phyloP scores from a whole-genome alignment of 371 early-diverging fungal species.

The Dinochytrium kinnereticum region DNA sequence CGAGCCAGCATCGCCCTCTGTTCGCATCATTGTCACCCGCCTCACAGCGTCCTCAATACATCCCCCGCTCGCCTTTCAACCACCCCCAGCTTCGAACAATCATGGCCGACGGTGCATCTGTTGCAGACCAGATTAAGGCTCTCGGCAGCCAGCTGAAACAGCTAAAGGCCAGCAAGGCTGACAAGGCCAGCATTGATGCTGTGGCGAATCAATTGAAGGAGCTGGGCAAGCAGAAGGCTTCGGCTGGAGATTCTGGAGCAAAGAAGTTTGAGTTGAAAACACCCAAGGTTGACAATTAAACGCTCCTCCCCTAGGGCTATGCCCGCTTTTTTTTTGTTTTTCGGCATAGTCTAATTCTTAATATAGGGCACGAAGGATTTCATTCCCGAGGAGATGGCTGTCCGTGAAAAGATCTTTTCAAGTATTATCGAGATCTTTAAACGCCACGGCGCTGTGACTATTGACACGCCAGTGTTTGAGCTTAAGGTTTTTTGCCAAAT shows the following conservation, averaged over 20 bases:
- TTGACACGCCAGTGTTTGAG: conserved; percentile 99
- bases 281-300: too few species aligned
- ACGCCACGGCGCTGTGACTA: conserved; percentile 96
- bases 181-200: conserved; percentile 16
- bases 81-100: not conserved
- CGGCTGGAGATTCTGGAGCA: not conserved
- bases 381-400: conserved; percentile 91
- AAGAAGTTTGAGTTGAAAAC: conserved; percentile 39
- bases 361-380: conserved; percentile 97
- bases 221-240: conserved; percentile 20
- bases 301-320: too few species aligned
- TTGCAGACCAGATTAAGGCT: conserved; percentile 18
- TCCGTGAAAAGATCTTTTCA: conserved; percentile 89
- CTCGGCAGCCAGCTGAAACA: conserved; percentile 25
- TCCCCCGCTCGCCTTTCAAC: not conserved
- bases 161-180: conserved; percentile 25
- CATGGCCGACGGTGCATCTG: not conserved
- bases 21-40: too few species aligned
- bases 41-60: too few species aligned
- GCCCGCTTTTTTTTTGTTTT: too few species aligned
- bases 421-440: conserved; percentile 90
- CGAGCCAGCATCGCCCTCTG: too few species aligned
- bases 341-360: conserved; percentile 16
- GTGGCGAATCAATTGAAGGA: conserved; percentile 24
- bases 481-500: conserved; percentile 67